phyloP scores from a whole-genome alignment of 805 yeast genomes.

The Nadsonia fulvescens region DNA sequence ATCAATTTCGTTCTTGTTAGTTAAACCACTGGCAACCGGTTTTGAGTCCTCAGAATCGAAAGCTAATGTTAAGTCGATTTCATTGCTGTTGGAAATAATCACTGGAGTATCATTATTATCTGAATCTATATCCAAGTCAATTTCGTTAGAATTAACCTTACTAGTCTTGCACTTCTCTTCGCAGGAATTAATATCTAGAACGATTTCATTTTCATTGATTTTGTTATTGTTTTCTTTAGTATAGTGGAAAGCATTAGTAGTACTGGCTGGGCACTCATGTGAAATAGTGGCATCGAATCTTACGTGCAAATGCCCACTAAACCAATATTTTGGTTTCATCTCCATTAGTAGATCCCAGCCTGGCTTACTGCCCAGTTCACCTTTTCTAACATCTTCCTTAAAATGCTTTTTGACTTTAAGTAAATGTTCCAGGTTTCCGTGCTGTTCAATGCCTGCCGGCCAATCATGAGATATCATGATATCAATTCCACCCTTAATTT shows the following conservation, averaged over 20 bases:
- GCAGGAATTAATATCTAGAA: constrained; percentile 12
- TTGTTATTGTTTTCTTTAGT: constrained; percentile 8
- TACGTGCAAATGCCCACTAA: constrained; percentile 80
- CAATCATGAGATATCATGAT: constrained; percentile 77
- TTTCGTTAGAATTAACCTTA: constrained; percentile 18
- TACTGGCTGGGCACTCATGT: constrained; percentile 14
- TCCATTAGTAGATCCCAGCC: constrained; percentile 33
- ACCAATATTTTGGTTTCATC: constrained; percentile 59
- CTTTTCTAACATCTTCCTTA: constrained; percentile 37
- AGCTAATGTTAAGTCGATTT: not conserved
- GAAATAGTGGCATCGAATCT: constrained; percentile 39
- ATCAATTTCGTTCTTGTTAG: constrained; percentile 11
- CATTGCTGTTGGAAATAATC: not conserved
- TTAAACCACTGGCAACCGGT: not conserved
- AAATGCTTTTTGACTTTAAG: constrained; percentile 50
- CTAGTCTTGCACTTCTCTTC: too few species aligned
- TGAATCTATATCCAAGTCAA: constrained; percentile 18
- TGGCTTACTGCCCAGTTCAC: constrained; percentile 56
- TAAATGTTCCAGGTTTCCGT: constrained; percentile 39
- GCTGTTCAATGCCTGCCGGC: constrained; percentile 63
- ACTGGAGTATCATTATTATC: constrained; percentile 1
- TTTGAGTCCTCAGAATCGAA: not conserved
- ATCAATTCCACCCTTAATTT: constrained; percentile 24
- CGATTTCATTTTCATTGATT: constrained; percentile 17
- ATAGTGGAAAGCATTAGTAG: constrained; percentile 5